These are phyloP conservation scores for Mycena citricolor DNA, from an alignment of 1,284 basidiomycete species.

Conservation along the genomic window DNA sequence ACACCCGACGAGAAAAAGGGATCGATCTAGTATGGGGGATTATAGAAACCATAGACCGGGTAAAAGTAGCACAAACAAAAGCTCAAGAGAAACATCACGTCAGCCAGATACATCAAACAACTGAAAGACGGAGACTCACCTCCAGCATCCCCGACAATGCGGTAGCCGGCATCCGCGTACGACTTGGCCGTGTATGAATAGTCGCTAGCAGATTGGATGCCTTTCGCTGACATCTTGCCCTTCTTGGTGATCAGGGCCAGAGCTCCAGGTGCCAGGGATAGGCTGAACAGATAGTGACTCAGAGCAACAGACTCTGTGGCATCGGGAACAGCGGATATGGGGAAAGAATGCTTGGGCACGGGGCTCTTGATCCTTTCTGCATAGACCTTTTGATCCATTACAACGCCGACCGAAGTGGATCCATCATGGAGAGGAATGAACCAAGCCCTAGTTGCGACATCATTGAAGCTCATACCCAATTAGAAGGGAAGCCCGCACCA, in stretches of 20 bases:
- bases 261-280: conserved; percentile 55
- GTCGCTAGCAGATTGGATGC: conserved; percentile 50
- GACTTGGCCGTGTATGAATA: conserved; percentile 54
- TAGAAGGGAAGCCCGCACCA: too few species aligned
- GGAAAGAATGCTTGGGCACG: conserved; percentile 37
- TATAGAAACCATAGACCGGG: not conserved
- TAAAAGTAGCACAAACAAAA: conserved; percentile 34
- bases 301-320: conserved; percentile 33
- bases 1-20: conserved; percentile 74
- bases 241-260: conserved; percentile 51
- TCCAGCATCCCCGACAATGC: conserved; percentile 60
- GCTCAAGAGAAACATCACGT: conserved; percentile 39
- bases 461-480: too few species aligned
- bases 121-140: conserved; percentile 39
- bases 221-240: conserved; percentile 45
- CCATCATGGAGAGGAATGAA: conserved; percentile 42
- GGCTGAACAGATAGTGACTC: conserved; percentile 49
- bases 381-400: conserved; percentile 61
- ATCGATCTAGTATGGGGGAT: conserved; percentile 44
- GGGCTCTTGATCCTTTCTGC: conserved; percentile 39
- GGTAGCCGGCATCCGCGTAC: conserved; percentile 53
- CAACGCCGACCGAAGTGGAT: conserved; percentile 60
- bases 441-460: too few species aligned
- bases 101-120: conserved; percentile 3
- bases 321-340: conserved; percentile 27